phyloP scores from a whole-genome alignment of 192 early-diverging fungal genomes.

The Rhizophagus clarus region DNA sequence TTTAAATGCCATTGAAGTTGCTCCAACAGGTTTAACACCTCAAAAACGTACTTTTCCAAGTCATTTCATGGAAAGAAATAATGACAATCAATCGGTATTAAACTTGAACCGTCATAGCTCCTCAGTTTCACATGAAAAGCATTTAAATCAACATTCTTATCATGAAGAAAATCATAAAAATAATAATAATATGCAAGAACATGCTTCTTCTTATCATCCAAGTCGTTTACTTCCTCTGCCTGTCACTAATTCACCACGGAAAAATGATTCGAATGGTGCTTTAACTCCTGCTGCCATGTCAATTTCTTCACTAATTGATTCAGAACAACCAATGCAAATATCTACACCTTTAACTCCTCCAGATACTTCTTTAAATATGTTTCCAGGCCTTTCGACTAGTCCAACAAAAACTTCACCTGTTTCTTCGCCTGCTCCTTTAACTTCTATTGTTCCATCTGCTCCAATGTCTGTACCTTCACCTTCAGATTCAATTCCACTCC shows the following conservation, averaged over 20 bases:
- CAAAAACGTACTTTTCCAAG: background rate
- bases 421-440: background rate
- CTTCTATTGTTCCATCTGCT: slow-evolving; percentile 15
- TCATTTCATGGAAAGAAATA: background rate
- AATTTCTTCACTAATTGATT: slow-evolving; percentile 24
- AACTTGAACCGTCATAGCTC: background rate
- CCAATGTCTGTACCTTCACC: slow-evolving; percentile 21
- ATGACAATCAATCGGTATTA: background rate
- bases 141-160: background rate
- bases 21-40: background rate
- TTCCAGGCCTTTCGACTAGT: background rate
- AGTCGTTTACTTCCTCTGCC: slow-evolving; percentile 16
- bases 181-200: background rate
- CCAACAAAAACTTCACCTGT: slow-evolving; percentile 1
- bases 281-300: background rate
- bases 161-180: background rate
- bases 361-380: slow-evolving; percentile 14
- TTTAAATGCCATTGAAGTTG: slow-evolving; percentile 28
- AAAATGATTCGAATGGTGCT: background rate
- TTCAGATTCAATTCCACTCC: slow-evolving; percentile 20
- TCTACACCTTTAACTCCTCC: slow-evolving; percentile 20
- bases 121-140: background rate
- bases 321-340: slow-evolving; percentile 9
- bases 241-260: background rate
- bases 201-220: background rate